Evolutionary conservation across 306 rosid species (phyloP).

Genomic region (Trifolium repens): DNA sequence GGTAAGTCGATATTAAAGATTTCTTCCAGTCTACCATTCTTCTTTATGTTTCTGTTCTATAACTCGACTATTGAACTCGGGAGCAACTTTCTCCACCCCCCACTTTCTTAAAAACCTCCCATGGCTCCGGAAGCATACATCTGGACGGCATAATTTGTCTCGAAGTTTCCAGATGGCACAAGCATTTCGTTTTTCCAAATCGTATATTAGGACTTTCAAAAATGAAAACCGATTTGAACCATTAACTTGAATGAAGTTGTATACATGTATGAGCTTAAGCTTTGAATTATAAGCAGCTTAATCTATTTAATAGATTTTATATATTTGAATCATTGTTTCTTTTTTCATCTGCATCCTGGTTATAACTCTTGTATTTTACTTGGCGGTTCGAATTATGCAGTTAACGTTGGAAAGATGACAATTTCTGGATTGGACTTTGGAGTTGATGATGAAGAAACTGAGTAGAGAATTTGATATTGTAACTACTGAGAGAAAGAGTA

Average conservation of each 20-base stretch:
- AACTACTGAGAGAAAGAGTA: background rate
- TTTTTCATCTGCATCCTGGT: background rate
- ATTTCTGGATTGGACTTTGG: slow-evolving; percentile 71
- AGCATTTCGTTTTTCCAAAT: too few relatives aligned
- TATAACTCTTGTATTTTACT: slow-evolving; percentile 10
- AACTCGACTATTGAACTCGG: too few relatives aligned
- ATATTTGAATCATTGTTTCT: background rate
- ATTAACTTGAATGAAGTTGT: background rate
- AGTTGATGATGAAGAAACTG: slow-evolving; percentile 52
- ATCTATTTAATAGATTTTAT: slow-evolving; percentile 11
- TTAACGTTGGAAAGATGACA: slow-evolving; percentile 83
- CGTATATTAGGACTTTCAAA: too few relatives aligned
- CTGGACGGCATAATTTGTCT: too few relatives aligned
- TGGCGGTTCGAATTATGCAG: slow-evolving; percentile 54
- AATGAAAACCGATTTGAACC: too few relatives aligned
- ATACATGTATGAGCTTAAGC: slow-evolving; percentile 13
- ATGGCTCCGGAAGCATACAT: too few relatives aligned
- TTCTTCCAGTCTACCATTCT: background rate
- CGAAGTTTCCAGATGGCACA: too few relatives aligned
- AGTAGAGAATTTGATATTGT: slow-evolving; percentile 34
- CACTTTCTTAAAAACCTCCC: too few relatives aligned
- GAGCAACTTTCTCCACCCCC: too few relatives aligned
- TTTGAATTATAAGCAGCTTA: background rate
- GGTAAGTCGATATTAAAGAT: slow-evolving; percentile 60
- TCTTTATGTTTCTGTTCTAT: background rate